Evolutionary conservation across 1,284 basidiomycete genomes (phyloP).

Genomic region (Fomitopsis pinicola): DNA sequence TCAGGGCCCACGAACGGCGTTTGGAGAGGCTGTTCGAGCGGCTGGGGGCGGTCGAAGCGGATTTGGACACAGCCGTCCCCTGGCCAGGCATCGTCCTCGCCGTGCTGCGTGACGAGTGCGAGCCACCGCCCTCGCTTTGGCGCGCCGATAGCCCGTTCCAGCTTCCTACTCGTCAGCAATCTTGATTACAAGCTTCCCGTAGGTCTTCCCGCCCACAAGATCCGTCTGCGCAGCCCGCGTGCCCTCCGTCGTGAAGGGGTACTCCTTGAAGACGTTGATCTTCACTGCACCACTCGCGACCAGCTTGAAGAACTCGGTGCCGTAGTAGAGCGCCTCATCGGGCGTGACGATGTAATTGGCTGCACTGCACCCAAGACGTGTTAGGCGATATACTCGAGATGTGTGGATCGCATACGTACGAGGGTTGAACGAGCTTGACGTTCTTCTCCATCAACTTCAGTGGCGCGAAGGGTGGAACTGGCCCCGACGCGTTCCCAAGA

Average conservation of each 20-base stretch:
- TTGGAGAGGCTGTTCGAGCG: constrained; percentile 16
- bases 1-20: constrained; percentile 15
- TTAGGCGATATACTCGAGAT: background rate
- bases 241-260: constrained; percentile 82
- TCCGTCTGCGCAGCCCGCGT: constrained; percentile 77
- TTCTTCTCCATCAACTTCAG: constrained; percentile 82
- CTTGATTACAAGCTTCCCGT: constrained; percentile 81
- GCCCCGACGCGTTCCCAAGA: constrained; percentile 89
- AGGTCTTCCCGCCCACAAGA: constrained; percentile 72
- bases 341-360: constrained; percentile 68
- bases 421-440: constrained; percentile 72
- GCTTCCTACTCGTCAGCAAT: constrained; percentile 22
- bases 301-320: constrained; percentile 62
- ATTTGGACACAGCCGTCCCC: background rate
- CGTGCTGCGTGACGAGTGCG: too few species aligned
- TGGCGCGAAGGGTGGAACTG: constrained; percentile 68
- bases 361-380: constrained; percentile 35
- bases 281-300: constrained; percentile 62
- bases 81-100: too few species aligned
- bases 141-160: too few species aligned
- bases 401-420: constrained; percentile 37
- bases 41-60: constrained; percentile 10
- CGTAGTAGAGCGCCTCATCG: constrained; percentile 69
- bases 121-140: too few species aligned
- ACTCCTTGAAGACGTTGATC: constrained; percentile 73